Evolutionary conservation across 257 asterid species (phyloP).

Genomic region (Penstemon davidsonii): DNA sequence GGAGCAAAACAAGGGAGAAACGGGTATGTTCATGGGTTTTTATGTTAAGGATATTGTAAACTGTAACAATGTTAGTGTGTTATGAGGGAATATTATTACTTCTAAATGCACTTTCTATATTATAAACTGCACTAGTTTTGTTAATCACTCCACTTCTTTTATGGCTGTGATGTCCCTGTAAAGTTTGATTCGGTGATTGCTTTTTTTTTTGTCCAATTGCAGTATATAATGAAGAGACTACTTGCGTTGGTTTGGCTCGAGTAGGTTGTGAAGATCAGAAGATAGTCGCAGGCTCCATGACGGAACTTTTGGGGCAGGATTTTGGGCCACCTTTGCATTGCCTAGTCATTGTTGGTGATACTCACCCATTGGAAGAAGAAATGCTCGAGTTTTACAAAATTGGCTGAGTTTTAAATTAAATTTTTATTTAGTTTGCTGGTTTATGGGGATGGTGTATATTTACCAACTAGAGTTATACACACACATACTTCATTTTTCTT

Average conservation of each 20-base stretch:
- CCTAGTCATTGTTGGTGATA: conserved; percentile 78
- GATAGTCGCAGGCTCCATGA: conserved; percentile 76
- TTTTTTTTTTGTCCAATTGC: conserved; percentile 27
- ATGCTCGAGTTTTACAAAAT: conserved; percentile 69
- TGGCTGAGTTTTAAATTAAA: conserved; percentile 13
- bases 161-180: background rate
- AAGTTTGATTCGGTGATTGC: background rate
- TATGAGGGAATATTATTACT: background rate
- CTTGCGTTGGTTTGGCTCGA: conserved; percentile 87
- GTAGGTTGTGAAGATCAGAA: conserved; percentile 85
- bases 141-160: background rate
- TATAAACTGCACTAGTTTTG: background rate
- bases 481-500: background rate
- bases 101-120: background rate
- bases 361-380: conserved; percentile 90
- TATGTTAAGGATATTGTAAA: background rate
- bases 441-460: background rate
- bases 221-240: conserved; percentile 69
- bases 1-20: conserved; percentile 53
- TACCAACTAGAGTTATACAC: background rate
- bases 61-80: background rate
- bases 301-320: conserved; percentile 59
- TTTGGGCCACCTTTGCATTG: conserved; percentile 87
- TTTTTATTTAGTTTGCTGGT: conserved; percentile 4
- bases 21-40: conserved; percentile 40